phyloP scores from a whole-genome alignment of 306 rosid genomes.

The peach (Prunus persica) region DNA sequence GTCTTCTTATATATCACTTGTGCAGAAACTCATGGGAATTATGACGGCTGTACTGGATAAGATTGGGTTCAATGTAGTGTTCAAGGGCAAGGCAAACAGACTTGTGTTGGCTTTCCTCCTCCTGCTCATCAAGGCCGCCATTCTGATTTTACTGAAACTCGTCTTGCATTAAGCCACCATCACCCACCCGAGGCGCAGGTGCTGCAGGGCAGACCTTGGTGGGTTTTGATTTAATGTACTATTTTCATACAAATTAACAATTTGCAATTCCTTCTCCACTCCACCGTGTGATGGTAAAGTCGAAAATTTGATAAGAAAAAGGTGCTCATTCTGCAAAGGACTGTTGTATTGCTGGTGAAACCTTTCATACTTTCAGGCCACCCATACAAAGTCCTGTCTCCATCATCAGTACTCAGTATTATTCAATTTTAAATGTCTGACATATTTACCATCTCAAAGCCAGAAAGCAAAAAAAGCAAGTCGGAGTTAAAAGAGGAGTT shows the following conservation, averaged over 20 bases:
- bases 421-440: neutral
- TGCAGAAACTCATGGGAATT: slow-evolving; percentile 39
- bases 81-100: slow-evolving; percentile 22
- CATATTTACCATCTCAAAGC: neutral
- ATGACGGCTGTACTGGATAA: slow-evolving; percentile 18
- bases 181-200: neutral
- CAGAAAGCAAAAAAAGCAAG: slow-evolving; percentile 1
- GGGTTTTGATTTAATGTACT: neutral
- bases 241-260: neutral
- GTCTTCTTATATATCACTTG: neutral
- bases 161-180: neutral
- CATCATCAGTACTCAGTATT: neutral
- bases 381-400: no score
- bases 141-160: slow-evolving; percentile 17
- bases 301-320: no score
- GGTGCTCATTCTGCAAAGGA: no score
- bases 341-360: no score
- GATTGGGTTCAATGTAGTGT: slow-evolving; percentile 9
- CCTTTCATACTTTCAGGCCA: no score
- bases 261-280: no score
- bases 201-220: neutral
- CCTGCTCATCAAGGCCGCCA: slow-evolving; percentile 19
- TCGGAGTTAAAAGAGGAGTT: neutral
- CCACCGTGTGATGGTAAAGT: no score
- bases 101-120: slow-evolving; percentile 14